phyloP scores from a whole-genome alignment of 129 eudicot species.

The Flaveria linearis region DNA sequence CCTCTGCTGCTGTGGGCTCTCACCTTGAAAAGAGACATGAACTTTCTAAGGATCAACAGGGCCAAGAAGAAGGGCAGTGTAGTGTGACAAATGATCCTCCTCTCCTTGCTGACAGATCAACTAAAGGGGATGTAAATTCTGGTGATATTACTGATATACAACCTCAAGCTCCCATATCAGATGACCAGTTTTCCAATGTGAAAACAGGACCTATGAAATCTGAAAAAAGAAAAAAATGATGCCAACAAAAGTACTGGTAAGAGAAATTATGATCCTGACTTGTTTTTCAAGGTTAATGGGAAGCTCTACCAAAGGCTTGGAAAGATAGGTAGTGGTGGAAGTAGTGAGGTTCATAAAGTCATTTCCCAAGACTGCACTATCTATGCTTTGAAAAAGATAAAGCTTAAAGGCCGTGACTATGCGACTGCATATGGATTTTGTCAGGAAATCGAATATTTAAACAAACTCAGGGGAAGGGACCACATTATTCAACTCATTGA shows the following conservation, averaged over 20 bases:
- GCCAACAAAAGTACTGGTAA: conserved; percentile 63
- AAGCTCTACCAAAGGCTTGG: conserved; percentile 98
- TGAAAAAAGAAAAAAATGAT: conserved; percentile 53
- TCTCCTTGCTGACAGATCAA: conserved; percentile 40
- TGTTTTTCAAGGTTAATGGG: conserved; percentile 91
- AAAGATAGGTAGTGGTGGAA: conserved; percentile 98
- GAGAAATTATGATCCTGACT: conserved; percentile 69
- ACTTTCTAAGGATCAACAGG: conserved; percentile 29
- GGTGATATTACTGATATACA: conserved; percentile 47
- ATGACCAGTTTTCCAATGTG: conserved; percentile 39
- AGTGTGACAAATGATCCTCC: conserved; percentile 37
- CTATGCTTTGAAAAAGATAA: conserved; percentile 91
- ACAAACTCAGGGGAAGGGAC: conserved; percentile 74
- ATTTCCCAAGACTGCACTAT: conserved; percentile 88
- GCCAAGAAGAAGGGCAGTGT: conserved; percentile 31
- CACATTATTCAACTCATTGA: conserved; percentile 94
- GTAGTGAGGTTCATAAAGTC: conserved; percentile 98
- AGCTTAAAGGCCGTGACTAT: conserved; percentile 98
- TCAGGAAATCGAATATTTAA: conserved; percentile 87
- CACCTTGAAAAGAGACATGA: conserved; percentile 35
- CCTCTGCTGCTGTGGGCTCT: neutral
- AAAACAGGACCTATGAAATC: conserved; percentile 54
- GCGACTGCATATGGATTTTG: conserved; percentile 95
- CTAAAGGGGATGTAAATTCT: conserved; percentile 35
- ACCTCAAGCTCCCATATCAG: conserved; percentile 44